A percentile compares a stretch with the other conserved stretches of the same genome.
Conservation (phyloP, 2,329 filamentous ascomycete genomes). For the Cadophora luteo-olivacea region DNA sequence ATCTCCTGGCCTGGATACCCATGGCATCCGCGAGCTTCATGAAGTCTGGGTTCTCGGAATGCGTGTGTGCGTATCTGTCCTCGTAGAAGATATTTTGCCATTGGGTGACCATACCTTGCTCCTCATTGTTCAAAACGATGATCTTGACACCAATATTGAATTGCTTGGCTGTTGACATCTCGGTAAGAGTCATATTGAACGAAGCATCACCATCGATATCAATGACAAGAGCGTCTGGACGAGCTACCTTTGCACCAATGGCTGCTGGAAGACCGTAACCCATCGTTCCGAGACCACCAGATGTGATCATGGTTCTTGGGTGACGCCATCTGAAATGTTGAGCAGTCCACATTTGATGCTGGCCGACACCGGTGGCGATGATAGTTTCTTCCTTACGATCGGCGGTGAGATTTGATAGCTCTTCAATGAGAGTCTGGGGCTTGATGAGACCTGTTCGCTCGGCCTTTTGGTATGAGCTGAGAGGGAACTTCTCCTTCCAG, state of each 20-base stretch:
- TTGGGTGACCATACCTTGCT: conserved; percentile 98
- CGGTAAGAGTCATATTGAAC: conserved; percentile 97
- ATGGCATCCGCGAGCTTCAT: conserved; percentile 92
- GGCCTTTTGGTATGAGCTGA: conserved; percentile 80
- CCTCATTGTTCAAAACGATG: conserved; percentile 94
- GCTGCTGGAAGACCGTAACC: conserved; percentile 93
- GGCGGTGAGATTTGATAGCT: conserved; percentile 83
- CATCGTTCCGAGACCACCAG: conserved; percentile 95
- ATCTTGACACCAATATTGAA: conserved; percentile 98
- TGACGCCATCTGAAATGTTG: conserved; percentile 96
- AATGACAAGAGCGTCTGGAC: conserved; percentile 68
- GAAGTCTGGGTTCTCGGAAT: conserved; percentile 95
- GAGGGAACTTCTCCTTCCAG: conserved; percentile 93
- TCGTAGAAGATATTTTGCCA: conserved; percentile 99
- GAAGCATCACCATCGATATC: conserved; percentile 99
- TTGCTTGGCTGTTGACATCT: conserved; percentile 90
- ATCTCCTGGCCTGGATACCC: conserved; percentile 78
- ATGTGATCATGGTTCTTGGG: conserved; percentile 94
- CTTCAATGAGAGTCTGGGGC: conserved; percentile 91
- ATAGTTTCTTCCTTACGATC: conserved; percentile 83
- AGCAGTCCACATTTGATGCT: conserved; percentile 99
- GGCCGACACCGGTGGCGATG: conserved; percentile 92
- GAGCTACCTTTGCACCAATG: conserved; percentile 91
- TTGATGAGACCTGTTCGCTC: conserved; percentile 83
- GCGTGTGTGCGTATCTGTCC: conserved; percentile 89